phyloP scores from a whole-genome alignment of 805 yeast species.

The Metschnikowia kunwiensis region DNA sequence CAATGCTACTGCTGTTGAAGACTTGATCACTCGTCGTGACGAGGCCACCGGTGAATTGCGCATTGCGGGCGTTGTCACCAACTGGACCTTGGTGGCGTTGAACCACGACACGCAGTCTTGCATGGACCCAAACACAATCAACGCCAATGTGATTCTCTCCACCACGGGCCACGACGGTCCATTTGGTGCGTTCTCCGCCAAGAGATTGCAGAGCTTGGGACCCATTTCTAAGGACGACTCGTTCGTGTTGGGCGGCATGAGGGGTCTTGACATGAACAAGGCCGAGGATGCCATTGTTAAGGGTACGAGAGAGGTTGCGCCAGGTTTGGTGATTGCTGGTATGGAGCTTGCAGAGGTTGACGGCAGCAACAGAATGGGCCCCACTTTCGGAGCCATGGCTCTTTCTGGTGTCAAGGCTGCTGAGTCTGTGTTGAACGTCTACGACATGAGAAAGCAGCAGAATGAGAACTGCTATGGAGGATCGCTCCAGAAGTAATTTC shows the following conservation, averaged over 20 bases:
- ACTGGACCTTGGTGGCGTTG: conserved; percentile 77
- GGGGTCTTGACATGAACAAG: conserved; percentile 73
- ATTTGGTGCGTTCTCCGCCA: conserved; percentile 75
- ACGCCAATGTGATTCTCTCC: conserved; percentile 59
- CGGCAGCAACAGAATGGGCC: conserved; percentile 81
- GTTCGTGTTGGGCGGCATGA: conserved; percentile 59
- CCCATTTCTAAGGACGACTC: conserved; percentile 30
- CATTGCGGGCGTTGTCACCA: conserved; percentile 77
- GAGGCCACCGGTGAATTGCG: conserved; percentile 53
- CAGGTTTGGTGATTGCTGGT: conserved; percentile 68
- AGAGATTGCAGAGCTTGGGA: conserved; percentile 46
- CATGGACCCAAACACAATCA: conserved; percentile 81
- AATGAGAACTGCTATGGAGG: conserved; percentile 23
- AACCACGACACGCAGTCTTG: conserved; percentile 76
- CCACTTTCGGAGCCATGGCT: conserved; percentile 81
- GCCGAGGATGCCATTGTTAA: conserved; percentile 77
- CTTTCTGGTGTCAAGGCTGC: conserved; percentile 79
- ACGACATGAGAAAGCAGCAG: conserved; percentile 36
- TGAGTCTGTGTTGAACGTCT: conserved; percentile 44
- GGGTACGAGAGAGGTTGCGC: conserved; percentile 60
- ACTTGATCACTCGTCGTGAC: conserved; percentile 67
- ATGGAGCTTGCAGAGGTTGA: conserved; percentile 79
- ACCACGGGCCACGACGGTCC: conserved; percentile 85
- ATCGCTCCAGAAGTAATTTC: conserved; percentile 4
- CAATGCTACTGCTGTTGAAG: conserved; percentile 81